These are phyloP conservation scores for Aristolochia fimbriata DNA, from an alignment of 164 flowering plant species.

Conservation along the genomic window DNA sequence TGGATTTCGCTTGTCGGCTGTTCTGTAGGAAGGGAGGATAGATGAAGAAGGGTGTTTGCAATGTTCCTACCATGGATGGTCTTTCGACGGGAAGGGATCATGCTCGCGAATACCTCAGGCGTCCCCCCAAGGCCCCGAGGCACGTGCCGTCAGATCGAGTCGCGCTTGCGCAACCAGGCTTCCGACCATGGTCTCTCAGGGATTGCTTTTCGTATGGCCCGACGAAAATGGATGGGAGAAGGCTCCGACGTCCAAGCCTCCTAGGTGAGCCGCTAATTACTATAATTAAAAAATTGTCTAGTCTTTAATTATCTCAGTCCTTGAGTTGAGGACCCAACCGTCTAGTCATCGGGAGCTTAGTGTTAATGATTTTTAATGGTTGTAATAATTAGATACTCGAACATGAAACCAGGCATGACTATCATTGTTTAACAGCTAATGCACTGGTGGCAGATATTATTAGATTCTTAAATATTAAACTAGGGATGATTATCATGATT, in stretches of 20 bases:
- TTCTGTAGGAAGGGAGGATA: constrained; percentile 72
- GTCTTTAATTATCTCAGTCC: no score
- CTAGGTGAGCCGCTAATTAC: constrained; percentile 30
- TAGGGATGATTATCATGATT: no score
- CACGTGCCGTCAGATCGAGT: constrained; percentile 63
- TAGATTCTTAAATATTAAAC: no score
- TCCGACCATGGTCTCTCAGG: constrained; percentile 90
- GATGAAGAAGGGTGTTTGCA: constrained; percentile 88
- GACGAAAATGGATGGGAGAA: constrained; percentile 92
- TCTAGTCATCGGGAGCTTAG: no score
- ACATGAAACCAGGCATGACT: no score
- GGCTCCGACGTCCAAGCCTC: constrained; percentile 63
- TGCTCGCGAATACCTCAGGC: constrained; percentile 84
- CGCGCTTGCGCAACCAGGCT: constrained; percentile 75
- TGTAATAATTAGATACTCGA: no score
- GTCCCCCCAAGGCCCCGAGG: constrained; percentile 68
- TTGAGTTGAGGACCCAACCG: no score
- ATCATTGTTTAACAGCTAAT: no score
- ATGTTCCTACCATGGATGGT: constrained; percentile 97
- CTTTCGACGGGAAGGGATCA: constrained; percentile 73
- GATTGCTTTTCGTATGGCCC: constrained; percentile 97
- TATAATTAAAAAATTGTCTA: no score
- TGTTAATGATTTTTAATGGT: no score
- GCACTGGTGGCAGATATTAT: no score
- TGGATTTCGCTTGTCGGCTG: neutral